Conservation (phyloP, 2,329 filamentous ascomycete genomes). For the Paraphoma chrysanthemicola region DNA sequence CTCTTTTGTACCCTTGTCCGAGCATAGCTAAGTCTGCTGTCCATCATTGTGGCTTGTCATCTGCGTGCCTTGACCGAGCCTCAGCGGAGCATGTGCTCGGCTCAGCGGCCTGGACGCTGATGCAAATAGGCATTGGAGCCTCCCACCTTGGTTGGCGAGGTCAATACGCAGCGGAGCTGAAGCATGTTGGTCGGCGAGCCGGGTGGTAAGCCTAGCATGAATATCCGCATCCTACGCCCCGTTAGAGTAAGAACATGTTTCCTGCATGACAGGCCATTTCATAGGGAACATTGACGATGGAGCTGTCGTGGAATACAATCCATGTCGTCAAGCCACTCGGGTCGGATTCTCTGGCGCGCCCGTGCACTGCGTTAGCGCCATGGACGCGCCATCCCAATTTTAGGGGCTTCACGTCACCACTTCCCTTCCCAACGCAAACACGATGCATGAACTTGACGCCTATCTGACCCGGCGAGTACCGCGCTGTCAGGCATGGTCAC, state of each 20-base stretch:
- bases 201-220: constrained; percentile 20
- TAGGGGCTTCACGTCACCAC: constrained; percentile 17
- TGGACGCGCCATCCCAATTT: constrained; percentile 14
- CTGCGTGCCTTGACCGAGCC: constrained; percentile 11
- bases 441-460: constrained; percentile 8
- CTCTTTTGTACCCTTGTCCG: constrained; percentile 30
- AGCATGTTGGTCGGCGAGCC: constrained; percentile 14
- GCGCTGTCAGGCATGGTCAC: constrained; percentile 1
- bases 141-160: constrained; percentile 13
- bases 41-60: constrained; percentile 14
- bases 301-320: background rate
- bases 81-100: constrained; percentile 13
- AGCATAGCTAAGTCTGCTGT: constrained; percentile 10
- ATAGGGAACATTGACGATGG: background rate
- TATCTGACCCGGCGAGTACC: constrained; percentile 9
- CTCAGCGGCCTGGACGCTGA: constrained; percentile 22
- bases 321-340: constrained; percentile 19
- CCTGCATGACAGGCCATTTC: background rate
- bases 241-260: constrained; percentile 3
- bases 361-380: constrained; percentile 15
- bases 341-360: constrained; percentile 11
- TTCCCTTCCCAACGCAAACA: constrained; percentile 16
- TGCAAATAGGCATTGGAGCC: constrained; percentile 24
- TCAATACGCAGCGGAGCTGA: constrained; percentile 26
- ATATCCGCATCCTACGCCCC: constrained; percentile 19